phyloP scores from a whole-genome alignment of 495 filamentous ascomycete genomes.

The Terfezia claveryi region DNA sequence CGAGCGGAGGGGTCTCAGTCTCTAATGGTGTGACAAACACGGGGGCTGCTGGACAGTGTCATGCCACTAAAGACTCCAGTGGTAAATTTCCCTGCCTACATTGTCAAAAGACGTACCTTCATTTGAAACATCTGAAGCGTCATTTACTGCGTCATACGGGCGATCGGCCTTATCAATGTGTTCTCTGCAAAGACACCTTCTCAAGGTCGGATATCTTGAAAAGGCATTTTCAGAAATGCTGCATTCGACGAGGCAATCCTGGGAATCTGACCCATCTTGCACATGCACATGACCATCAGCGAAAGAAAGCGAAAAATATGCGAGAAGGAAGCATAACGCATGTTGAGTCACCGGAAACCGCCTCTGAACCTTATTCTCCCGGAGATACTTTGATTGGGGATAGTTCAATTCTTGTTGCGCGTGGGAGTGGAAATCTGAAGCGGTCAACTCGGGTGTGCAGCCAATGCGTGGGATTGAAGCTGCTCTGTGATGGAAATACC shows the following conservation, averaged over 20 bases:
- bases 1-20: background rate
- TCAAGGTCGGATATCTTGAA: constrained; percentile 95
- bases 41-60: background rate
- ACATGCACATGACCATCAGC: constrained; percentile 69
- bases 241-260: constrained; percentile 80
- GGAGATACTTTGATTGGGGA: too few relatives aligned
- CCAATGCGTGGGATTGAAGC: constrained; percentile 11
- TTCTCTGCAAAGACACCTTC: constrained; percentile 94
- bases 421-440: background rate
- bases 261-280: constrained; percentile 80
- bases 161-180: constrained; percentile 90
- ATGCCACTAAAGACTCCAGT: constrained; percentile 66
- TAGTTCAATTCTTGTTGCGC: too few relatives aligned
- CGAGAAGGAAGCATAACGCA: background rate
- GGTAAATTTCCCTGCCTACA: constrained; percentile 94
- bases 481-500: constrained; percentile 10
- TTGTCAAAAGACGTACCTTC: constrained; percentile 92
- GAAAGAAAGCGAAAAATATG: background rate
- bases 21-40: background rate
- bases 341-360: too few relatives aligned
- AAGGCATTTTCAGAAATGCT: constrained; percentile 96
- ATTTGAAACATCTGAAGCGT: constrained; percentile 91
- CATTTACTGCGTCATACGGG: constrained; percentile 89
- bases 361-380: too few relatives aligned
- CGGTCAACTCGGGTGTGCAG: constrained; percentile 13